These are phyloP conservation scores for Pichia sp. DNA, from an alignment of 1,139 yeast species.

Conservation along the genomic window DNA sequence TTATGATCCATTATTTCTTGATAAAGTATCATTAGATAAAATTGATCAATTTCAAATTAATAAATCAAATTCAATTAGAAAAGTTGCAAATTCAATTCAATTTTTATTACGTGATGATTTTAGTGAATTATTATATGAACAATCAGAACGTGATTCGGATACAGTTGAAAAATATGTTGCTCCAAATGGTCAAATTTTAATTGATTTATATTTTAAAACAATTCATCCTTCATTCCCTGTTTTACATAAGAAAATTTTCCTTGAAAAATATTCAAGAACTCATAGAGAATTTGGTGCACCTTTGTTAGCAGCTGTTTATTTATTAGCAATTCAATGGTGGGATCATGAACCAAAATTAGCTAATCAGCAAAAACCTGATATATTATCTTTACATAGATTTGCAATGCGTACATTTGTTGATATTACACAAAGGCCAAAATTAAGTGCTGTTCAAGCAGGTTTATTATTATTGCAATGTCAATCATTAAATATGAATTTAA, in stretches of 20 bases:
- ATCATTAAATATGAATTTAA: slow-evolving; percentile 31
- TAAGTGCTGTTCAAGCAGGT: slow-evolving; percentile 79
- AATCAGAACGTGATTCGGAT: slow-evolving; percentile 64
- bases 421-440: slow-evolving; percentile 64
- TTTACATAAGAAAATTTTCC: slow-evolving; percentile 65
- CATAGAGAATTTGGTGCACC: slow-evolving; percentile 78
- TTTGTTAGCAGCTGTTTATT: slow-evolving; percentile 66
- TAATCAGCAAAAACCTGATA: slow-evolving; percentile 60
- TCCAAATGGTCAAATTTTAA: slow-evolving; percentile 69
- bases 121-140: slow-evolving; percentile 53
- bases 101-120: slow-evolving; percentile 68
- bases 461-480: slow-evolving; percentile 61
- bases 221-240: slow-evolving; percentile 77
- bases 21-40: slow-evolving; percentile 45
- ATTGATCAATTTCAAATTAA: slow-evolving; percentile 63
- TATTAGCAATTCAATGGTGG: slow-evolving; percentile 78
- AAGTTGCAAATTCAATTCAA: slow-evolving; percentile 59
- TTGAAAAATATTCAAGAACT: slow-evolving; percentile 70
- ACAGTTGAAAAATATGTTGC: slow-evolving; percentile 65
- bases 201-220: slow-evolving; percentile 66
- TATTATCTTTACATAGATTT: slow-evolving; percentile 53
- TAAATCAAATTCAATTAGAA: slow-evolving; percentile 52
- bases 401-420: slow-evolving; percentile 50
- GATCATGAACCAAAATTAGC: slow-evolving; percentile 68
- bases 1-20: slow-evolving; percentile 53